phyloP scores from a whole-genome alignment of 257 asterid species.

The Scutellaria minor region DNA sequence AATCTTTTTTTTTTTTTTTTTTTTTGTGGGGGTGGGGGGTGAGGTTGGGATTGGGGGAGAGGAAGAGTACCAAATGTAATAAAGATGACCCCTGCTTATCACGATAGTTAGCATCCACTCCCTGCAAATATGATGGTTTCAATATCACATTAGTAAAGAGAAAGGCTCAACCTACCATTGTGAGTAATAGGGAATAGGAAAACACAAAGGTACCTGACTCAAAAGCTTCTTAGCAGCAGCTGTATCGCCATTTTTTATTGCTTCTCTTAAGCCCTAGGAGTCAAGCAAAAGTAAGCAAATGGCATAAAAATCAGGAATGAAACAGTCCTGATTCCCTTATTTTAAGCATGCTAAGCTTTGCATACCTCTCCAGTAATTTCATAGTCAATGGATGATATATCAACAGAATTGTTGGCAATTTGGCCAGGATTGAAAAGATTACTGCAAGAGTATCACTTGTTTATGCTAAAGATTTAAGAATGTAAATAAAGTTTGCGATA shows the following conservation, averaged over 20 bases:
- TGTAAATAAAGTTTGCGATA: background rate
- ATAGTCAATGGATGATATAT: constrained; percentile 52
- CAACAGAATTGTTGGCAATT: constrained; percentile 55
- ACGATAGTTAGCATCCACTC: constrained; percentile 85
- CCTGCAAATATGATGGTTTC: constrained; percentile 53
- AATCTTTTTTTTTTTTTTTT: no score
- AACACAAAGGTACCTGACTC: constrained; percentile 68
- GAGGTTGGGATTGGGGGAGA: constrained; percentile 22
- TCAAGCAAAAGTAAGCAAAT: constrained; percentile 36
- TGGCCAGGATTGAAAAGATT: constrained; percentile 74
- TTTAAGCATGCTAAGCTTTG: constrained; percentile 12
- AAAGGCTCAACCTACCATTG: constrained; percentile 19
- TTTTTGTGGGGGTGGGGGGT: background rate
- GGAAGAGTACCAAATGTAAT: constrained; percentile 73
- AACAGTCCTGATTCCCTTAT: constrained; percentile 2
- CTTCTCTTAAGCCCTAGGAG: constrained; percentile 86
- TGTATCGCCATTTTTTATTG: constrained; percentile 93
- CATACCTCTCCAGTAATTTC: constrained; percentile 94
- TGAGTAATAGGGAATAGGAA: constrained; percentile 34
- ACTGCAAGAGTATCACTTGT: constrained; percentile 61
- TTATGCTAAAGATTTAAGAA: constrained; percentile 30
- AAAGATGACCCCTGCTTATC: constrained; percentile 97
- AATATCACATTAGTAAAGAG: constrained; percentile 23
- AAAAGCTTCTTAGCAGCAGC: constrained; percentile 79
- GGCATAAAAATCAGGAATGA: constrained; percentile 13